Percentiles rank a stretch among this genome's conserved stretches.
phyloP scores from a whole-genome alignment of 352 stramenopile species.

The Globisporangium perplexum region DNA sequence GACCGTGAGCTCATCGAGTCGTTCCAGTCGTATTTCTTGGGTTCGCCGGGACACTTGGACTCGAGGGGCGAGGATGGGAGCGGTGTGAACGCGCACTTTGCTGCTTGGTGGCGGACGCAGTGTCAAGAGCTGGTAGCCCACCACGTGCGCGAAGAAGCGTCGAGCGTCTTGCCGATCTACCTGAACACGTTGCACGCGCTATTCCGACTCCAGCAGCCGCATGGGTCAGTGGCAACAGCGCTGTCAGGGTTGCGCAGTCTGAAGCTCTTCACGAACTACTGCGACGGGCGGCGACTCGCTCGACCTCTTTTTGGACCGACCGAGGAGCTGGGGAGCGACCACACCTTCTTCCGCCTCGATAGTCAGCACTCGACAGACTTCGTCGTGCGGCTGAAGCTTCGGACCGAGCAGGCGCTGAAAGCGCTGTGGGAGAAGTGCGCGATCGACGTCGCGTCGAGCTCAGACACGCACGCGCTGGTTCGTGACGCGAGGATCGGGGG shows the following conservation, averaged over 20 bases:
- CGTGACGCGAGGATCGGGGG: not conserved
- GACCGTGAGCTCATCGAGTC: slow-evolving; percentile 23
- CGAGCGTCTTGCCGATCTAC: slow-evolving; percentile 32
- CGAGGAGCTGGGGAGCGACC: not conserved
- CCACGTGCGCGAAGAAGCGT: slow-evolving; percentile 21
- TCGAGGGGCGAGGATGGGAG: slow-evolving; percentile 15
- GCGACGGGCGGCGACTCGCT: not conserved
- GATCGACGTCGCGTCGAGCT: not conserved
- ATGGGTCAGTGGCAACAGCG: slow-evolving; percentile 17
- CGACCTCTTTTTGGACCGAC: not conserved
- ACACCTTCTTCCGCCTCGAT: not conserved
- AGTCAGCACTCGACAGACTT: slow-evolving; percentile 14
- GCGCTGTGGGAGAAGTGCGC: slow-evolving; percentile 29
- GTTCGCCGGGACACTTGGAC: not conserved
- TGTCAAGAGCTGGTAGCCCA: slow-evolving; percentile 27
- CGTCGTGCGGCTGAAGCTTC: slow-evolving; percentile 29
- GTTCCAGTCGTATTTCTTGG: slow-evolving; percentile 33
- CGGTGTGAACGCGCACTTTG: not conserved
- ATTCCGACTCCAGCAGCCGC: slow-evolving; percentile 41
- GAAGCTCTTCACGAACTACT: slow-evolving; percentile 27
- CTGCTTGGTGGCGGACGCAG: slow-evolving; percentile 9
- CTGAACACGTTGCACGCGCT: slow-evolving; percentile 53
- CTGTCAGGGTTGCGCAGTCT: slow-evolving; percentile 36
- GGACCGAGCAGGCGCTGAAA: slow-evolving; percentile 37
- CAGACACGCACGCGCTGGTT: slow-evolving; percentile 1